Evolutionary conservation across 2,329 filamentous ascomycete genomes (phyloP).

Genomic region (Alternaria angustiovoidea): DNA sequence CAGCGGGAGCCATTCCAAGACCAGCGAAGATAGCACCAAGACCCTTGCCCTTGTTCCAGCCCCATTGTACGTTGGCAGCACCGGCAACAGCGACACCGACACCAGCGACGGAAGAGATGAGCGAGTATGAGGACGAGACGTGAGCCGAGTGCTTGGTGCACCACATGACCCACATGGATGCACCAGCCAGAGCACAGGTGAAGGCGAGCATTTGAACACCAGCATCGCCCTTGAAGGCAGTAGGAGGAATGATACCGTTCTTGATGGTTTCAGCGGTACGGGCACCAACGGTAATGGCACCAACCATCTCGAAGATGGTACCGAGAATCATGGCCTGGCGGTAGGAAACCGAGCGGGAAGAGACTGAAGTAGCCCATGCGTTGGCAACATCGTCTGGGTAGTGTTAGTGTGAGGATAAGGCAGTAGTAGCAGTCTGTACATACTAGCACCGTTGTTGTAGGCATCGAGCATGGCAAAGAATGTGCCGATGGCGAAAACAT

Average conservation of each 20-base stretch:
- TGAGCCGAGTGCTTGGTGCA: conserved; percentile 77
- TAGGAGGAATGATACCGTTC: conserved; percentile 67
- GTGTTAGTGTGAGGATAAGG: conserved; percentile 13
- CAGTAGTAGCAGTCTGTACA: conserved; percentile 45
- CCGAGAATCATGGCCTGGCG: conserved; percentile 64
- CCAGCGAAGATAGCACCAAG: conserved; percentile 70
- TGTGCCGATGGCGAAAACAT: conserved; percentile 78
- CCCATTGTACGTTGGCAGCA: conserved; percentile 64
- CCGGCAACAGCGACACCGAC: conserved; percentile 65
- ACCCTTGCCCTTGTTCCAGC: conserved; percentile 69
- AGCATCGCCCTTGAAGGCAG: conserved; percentile 56
- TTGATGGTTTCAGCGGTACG: conserved; percentile 78
- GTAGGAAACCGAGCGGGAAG: conserved; percentile 78
- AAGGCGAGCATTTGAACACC: conserved; percentile 63
- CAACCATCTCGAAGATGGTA: conserved; percentile 58
- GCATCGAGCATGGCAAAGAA: conserved; percentile 79
- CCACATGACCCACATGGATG: conserved; percentile 81
- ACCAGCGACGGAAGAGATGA: conserved; percentile 59
- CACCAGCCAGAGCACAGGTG: conserved; percentile 67
- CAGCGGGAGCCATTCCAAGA: conserved; percentile 73
- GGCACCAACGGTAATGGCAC: conserved; percentile 54
- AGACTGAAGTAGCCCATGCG: conserved; percentile 81
- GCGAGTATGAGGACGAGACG: conserved; percentile 65
- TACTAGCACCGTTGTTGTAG: conserved; percentile 81
- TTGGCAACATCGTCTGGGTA: conserved; percentile 81